Evolutionary conservation across 345 rosid genomes (phyloP).

Genomic region (Pugionium dolabratum): DNA sequence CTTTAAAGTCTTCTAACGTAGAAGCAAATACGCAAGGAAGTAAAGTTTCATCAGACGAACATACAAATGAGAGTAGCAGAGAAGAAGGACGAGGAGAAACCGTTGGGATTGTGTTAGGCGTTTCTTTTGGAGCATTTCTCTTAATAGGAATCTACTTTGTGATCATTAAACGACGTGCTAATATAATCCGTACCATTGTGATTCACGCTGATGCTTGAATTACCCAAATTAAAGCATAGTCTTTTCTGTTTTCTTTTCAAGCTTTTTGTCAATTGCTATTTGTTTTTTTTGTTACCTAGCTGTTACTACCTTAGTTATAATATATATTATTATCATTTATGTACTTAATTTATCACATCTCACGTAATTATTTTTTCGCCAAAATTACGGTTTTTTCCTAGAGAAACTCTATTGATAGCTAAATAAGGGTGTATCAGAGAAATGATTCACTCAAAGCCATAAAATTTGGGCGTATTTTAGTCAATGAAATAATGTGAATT

Average conservation of each 20-base stretch:
- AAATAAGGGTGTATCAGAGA: too few species aligned
- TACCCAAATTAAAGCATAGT: background rate
- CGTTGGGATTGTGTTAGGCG: constrained; percentile 14
- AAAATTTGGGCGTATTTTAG: too few species aligned
- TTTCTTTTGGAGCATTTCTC: constrained; percentile 14
- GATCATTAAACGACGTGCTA: constrained; percentile 35
- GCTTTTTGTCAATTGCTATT: background rate
- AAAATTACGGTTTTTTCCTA: too few species aligned
- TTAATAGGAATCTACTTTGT: constrained; percentile 30
- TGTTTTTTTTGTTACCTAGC: background rate
- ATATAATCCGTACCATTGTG: constrained; percentile 10
- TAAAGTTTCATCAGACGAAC: constrained; percentile 40
- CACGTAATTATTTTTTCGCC: too few species aligned
- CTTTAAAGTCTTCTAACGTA: constrained; percentile 52
- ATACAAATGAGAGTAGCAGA: constrained; percentile 24
- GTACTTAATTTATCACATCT: too few species aligned
- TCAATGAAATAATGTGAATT: too few species aligned
- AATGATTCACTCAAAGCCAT: too few species aligned
- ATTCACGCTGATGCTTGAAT: constrained; percentile 25
- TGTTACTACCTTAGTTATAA: too few species aligned
- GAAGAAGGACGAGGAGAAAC: constrained; percentile 35
- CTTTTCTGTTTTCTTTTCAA: background rate
- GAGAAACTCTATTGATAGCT: too few species aligned
- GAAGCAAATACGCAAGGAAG: constrained; percentile 43
- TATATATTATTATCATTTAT: too few species aligned